Conservation (phyloP, 2,329 filamentous ascomycete species). For the Aspergillus piperis region DNA sequence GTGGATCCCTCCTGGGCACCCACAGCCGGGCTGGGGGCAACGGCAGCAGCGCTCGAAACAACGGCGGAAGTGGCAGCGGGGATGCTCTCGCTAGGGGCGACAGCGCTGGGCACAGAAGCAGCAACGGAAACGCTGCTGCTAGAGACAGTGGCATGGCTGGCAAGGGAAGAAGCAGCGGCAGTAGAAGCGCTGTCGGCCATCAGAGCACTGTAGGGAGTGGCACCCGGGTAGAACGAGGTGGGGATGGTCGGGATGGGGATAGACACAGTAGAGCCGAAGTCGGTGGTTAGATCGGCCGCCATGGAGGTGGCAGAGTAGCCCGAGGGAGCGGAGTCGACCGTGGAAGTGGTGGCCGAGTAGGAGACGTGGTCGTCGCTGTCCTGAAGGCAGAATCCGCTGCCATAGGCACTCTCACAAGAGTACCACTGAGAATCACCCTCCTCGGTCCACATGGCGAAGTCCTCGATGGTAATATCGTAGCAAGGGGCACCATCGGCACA, state of each 20-base stretch:
- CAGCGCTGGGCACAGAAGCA: not conserved
- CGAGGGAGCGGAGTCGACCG: slow-evolving; percentile 27
- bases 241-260: slow-evolving; percentile 28
- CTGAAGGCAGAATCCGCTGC: slow-evolving; percentile 51
- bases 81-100: not conserved
- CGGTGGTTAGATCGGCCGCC: slow-evolving; percentile 27
- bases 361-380: slow-evolving; percentile 17
- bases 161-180: not conserved
- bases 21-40: too few species aligned
- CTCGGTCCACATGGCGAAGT: slow-evolving; percentile 54
- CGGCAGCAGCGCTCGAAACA: not conserved
- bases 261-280: slow-evolving; percentile 27
- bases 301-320: slow-evolving; percentile 33
- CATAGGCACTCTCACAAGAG: slow-evolving; percentile 54
- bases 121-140: not conserved
- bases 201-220: slow-evolving; percentile 33
- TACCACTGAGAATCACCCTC: slow-evolving; percentile 36
- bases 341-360: slow-evolving; percentile 24
- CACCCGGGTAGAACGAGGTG: slow-evolving; percentile 33
- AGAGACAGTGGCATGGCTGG: not conserved
- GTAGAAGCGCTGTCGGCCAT: slow-evolving; percentile 12
- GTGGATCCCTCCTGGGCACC: not conserved
- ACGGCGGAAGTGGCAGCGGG: not conserved
- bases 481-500: slow-evolving; percentile 57
- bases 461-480: slow-evolving; percentile 53